Conservation (phyloP, 495 filamentous ascomycete species). For the Penicillium crystallinum region DNA sequence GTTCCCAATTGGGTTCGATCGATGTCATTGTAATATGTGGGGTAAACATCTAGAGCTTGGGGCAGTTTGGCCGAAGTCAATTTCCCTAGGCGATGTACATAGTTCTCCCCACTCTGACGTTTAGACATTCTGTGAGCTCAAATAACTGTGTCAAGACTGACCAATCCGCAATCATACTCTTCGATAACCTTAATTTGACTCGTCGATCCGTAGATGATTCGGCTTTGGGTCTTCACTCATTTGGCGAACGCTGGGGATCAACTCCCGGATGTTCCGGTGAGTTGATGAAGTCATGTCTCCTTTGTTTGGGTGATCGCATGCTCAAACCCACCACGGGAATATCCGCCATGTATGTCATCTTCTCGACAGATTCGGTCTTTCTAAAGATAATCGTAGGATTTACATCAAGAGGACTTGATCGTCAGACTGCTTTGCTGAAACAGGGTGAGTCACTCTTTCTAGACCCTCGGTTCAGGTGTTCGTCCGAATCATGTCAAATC, state of each 20-base stretch:
- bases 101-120: neutral
- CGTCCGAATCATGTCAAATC: too few species aligned
- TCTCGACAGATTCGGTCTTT: neutral
- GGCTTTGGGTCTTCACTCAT: neutral
- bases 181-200: conserved; percentile 1
- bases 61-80: neutral
- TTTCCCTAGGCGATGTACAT: neutral
- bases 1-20: neutral
- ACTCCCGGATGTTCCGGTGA: neutral
- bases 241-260: too few species aligned
- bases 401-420: too few species aligned
- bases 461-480: too few species aligned
- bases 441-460: too few species aligned
- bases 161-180: too few species aligned
- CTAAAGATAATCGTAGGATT: neutral
- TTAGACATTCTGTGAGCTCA: neutral
- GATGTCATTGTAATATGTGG: conserved; percentile 3
- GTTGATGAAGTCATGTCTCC: conserved; percentile 1
- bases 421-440: too few species aligned
- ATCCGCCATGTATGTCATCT: conserved; percentile 1
- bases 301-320: neutral
- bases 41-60: neutral
- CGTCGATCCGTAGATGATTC: neutral
- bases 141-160: neutral
- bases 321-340: neutral